Base-by-base conservation (phyloP, 164 flowering plant species). In the Magnolia kwangsiensis region DNA sequence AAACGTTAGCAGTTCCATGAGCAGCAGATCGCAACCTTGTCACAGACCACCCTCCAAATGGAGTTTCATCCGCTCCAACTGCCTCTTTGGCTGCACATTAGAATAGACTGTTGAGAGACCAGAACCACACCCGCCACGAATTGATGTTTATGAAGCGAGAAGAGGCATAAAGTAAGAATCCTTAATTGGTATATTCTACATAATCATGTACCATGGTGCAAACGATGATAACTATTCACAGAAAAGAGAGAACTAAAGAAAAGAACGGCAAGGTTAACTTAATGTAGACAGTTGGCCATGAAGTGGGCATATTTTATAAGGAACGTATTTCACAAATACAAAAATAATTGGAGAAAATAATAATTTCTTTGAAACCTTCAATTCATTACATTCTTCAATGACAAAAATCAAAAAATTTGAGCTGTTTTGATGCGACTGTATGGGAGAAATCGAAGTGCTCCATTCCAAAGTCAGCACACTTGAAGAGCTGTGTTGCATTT, bases 1-100 rank as follows among this genome's bases (percentile, higher is more conserved):
- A 80, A 81, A 87, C 81, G 84, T 91, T 85, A 69, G 88, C 77
- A 75, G 95, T 92, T 79, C 99, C 99, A 88, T 84, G 99, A 72
- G 99, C 99, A 80, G 89, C 95, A 83, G 99, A 80, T 11, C 99
- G 87, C 87, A 94, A 88, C 79, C 97, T 90, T n/a, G 91, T 96
- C 51, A 96, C 99, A 29, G 89, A 88, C 99, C 99, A 96, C 77
- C 87, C 91, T 61, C 98, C 98, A 81, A 80, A 90, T 72, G 98
- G 98, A 31, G 94, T 89, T 85, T 96, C 98, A 75, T 89, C 92
- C 9, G 95, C 98, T 79, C 99, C 97, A 84, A 96, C 98, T 65
- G 95, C 96, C 76, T 96, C 99, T 78, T 90, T 94, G 14, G 91
- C 98, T 96, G 86, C 81, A 85, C 51, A 72, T 23, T 23, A 72